These are phyloP conservation scores for Rugiboletus extremiorientalis DNA, from an alignment of 1,284 basidiomycete genomes.

Conservation along the genomic window DNA sequence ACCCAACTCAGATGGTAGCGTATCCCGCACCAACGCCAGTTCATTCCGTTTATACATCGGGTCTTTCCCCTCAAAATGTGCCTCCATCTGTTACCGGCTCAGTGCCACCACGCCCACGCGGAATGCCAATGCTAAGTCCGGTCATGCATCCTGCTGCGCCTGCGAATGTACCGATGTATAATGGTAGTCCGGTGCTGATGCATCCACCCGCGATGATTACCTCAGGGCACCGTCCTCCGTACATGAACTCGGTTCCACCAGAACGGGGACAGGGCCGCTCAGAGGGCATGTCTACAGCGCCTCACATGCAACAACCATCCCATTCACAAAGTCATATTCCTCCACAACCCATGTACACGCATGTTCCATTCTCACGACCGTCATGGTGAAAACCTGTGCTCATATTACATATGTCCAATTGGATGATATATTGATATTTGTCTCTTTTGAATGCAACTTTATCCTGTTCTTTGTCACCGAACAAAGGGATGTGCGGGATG, in stretches of 20 bases:
- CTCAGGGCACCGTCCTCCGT: slow-evolving; percentile 31
- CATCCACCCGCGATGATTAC: slow-evolving; percentile 47
- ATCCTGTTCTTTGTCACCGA: slow-evolving; percentile 25
- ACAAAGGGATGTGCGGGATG: not conserved
- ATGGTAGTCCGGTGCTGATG: slow-evolving; percentile 65
- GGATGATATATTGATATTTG: slow-evolving; percentile 37
- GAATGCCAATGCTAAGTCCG: slow-evolving; percentile 63
- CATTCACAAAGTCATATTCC: slow-evolving; percentile 30
- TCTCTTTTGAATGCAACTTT: slow-evolving; percentile 31
- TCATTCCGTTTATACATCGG: slow-evolving; percentile 51
- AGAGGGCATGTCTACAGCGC: slow-evolving; percentile 23
- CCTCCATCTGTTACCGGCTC: slow-evolving; percentile 40
- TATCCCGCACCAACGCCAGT: slow-evolving; percentile 55
- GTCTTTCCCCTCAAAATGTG: slow-evolving; percentile 45
- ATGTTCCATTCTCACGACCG: slow-evolving; percentile 37
- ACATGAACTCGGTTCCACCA: slow-evolving; percentile 24
- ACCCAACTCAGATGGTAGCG: slow-evolving; percentile 59
- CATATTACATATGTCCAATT: slow-evolving; percentile 19
- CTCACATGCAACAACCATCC: slow-evolving; percentile 31
- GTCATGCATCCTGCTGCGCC: slow-evolving; percentile 56
- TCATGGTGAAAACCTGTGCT: slow-evolving; percentile 39
- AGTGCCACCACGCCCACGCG: slow-evolving; percentile 47
- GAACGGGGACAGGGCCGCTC: slow-evolving; percentile 32
- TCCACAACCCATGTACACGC: slow-evolving; percentile 32
- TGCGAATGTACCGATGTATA: slow-evolving; percentile 50